These are phyloP conservation scores for Pachysolen tannophilus DNA, from an alignment of 805 yeast genomes.

Conservation along the genomic window DNA sequence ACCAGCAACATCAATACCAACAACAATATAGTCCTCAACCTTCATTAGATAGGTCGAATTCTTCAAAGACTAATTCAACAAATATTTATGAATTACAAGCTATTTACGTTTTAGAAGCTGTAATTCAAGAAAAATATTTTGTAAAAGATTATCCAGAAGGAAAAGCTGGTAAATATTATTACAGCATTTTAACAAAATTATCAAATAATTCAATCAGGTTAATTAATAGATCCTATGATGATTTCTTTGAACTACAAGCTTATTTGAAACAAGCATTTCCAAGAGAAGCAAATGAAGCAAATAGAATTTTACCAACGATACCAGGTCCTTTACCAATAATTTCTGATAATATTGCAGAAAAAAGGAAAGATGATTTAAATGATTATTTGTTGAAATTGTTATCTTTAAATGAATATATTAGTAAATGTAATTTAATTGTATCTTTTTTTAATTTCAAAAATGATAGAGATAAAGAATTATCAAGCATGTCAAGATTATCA, in stretches of 20 bases:
- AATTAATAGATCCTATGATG: constrained; percentile 68
- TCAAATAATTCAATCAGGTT: constrained; percentile 5
- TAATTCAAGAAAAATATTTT: constrained; percentile 6
- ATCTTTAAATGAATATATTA: constrained; percentile 67
- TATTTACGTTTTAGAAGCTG: constrained; percentile 1
- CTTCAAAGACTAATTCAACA: constrained; percentile 3
- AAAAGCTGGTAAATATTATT: constrained; percentile 10
- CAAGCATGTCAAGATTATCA: neutral
- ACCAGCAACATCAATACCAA: too few relatives aligned
- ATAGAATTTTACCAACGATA: constrained; percentile 82
- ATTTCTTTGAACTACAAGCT: constrained; percentile 91
- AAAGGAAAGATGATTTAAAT: constrained; percentile 47
- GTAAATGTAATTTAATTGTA: constrained; percentile 60
- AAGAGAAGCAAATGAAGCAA: constrained; percentile 82
- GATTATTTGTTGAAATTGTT: constrained; percentile 47
- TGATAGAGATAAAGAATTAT: constrained; percentile 36
- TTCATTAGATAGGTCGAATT: constrained; percentile 8
- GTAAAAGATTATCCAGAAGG: constrained; percentile 4
- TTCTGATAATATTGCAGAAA: constrained; percentile 58
- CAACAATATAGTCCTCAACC: constrained; percentile 1
- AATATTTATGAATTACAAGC: constrained; percentile 1
- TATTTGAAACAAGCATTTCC: constrained; percentile 78
- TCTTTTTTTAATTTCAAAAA: constrained; percentile 60
- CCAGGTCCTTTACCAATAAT: constrained; percentile 95
- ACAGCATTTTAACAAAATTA: constrained; percentile 5